Evolutionary conservation across 345 rosid species (phyloP).

Genomic region (Geranium brycei): DNA sequence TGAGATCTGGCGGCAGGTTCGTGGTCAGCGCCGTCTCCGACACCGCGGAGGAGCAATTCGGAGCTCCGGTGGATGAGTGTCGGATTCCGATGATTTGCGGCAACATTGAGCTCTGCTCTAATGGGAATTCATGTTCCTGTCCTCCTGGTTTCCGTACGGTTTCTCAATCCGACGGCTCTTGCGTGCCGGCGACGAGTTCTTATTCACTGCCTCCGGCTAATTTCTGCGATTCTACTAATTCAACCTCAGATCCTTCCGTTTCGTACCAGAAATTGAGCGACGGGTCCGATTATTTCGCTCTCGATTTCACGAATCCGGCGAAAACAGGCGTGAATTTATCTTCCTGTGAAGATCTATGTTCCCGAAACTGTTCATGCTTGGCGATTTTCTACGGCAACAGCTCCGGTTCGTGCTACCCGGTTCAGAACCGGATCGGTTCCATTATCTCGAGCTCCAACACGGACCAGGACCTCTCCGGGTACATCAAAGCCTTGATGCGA

Average conservation of each 20-base stretch:
- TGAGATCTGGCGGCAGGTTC: not conserved
- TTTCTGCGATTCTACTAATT: not conserved
- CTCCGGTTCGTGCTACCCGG: constrained; percentile 9
- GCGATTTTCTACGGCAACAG: constrained; percentile 4
- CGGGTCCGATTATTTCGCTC: constrained; percentile 7
- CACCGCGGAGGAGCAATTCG: not conserved
- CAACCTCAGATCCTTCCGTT: not conserved
- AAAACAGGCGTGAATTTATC: not conserved
- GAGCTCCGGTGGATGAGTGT: constrained; percentile 2
- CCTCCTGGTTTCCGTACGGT: constrained; percentile 3
- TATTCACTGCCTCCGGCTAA: not conserved
- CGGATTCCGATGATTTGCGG: constrained; percentile 8
- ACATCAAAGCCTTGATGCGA: constrained; percentile 4
- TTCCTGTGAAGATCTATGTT: constrained; percentile 11
- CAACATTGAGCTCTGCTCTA: constrained; percentile 5
- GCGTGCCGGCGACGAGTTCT: constrained; percentile 5
- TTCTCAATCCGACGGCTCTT: not conserved
- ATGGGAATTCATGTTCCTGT: constrained; percentile 2
- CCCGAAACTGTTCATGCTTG: constrained; percentile 10
- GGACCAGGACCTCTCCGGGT: constrained; percentile 3
- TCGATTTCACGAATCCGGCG: constrained; percentile 8
- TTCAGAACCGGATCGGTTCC: constrained; percentile 9
- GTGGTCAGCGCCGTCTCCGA: not conserved
- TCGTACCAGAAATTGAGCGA: constrained; percentile 4
- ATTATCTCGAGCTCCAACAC: constrained; percentile 3